Percentiles rank a stretch among this genome's conserved stretches.
These are phyloP conservation scores for Alternaria alternata DNA, from an alignment of 2,329 filamentous ascomycete genomes.

Conservation along the genomic window DNA sequence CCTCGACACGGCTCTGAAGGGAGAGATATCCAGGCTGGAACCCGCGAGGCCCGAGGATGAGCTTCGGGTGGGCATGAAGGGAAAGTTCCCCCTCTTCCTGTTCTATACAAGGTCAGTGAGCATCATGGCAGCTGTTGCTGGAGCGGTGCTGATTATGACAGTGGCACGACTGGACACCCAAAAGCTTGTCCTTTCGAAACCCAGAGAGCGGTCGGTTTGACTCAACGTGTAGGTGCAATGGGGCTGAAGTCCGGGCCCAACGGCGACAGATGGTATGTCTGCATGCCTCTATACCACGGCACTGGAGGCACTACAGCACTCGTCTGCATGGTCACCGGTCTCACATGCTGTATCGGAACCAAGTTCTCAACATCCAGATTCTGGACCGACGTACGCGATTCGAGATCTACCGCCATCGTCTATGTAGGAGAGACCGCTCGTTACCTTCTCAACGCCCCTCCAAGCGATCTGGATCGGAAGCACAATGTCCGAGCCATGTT, in stretches of 20 bases:
- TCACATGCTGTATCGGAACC: constrained; percentile 69
- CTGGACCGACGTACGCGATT: constrained; percentile 75
- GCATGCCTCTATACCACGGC: constrained; percentile 81
- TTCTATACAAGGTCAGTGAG: constrained; percentile 70
- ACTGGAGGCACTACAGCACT: constrained; percentile 71
- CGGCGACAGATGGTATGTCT: constrained; percentile 74
- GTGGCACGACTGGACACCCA: constrained; percentile 77
- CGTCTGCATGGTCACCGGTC: constrained; percentile 62
- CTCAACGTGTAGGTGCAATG: constrained; percentile 47
- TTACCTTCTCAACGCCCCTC: constrained; percentile 74
- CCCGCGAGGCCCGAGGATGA: constrained; percentile 63
- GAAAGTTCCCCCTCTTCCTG: constrained; percentile 66
- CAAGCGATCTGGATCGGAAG: constrained; percentile 66
- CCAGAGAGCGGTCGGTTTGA: constrained; percentile 54
- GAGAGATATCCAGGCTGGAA: constrained; percentile 58
- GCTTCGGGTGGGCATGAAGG: constrained; percentile 61
- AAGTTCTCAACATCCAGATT: constrained; percentile 75
- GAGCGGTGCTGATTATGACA: constrained; percentile 39
- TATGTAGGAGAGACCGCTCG: constrained; percentile 82
- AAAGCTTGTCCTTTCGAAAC: constrained; percentile 73
- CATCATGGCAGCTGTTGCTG: neutral
- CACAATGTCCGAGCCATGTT: constrained; percentile 68
- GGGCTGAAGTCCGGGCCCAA: constrained; percentile 50
- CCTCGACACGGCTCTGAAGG: constrained; percentile 60
- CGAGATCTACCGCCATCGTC: constrained; percentile 72